Evolutionary conservation across 192 early-diverging fungal species (phyloP).

Genomic region (Coemansia erecta): DNA sequence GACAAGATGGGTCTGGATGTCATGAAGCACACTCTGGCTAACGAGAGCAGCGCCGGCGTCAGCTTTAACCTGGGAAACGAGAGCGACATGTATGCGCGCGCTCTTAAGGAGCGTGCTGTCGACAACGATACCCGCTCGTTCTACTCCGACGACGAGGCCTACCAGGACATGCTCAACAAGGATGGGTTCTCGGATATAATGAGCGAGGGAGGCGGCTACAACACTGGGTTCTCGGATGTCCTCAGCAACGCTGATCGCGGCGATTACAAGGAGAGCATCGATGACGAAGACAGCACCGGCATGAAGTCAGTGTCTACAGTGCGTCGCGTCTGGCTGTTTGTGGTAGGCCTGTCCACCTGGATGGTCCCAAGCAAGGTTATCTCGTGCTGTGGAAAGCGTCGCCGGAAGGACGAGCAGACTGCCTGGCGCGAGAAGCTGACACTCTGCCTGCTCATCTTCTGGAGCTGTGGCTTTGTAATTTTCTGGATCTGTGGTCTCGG

Average conservation of each 20-base stretch:
- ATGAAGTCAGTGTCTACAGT: slow-evolving; percentile 55
- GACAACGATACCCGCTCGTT: slow-evolving; percentile 52
- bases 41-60: slow-evolving; percentile 13
- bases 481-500: slow-evolving; percentile 81
- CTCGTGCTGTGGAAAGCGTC: slow-evolving; percentile 68
- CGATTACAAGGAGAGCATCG: slow-evolving; percentile 18
- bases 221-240: slow-evolving; percentile 46
- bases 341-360: slow-evolving; percentile 61
- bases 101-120: slow-evolving; percentile 21
- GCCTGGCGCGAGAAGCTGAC: slow-evolving; percentile 98
- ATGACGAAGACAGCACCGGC: slow-evolving; percentile 42
- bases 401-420: slow-evolving; percentile 71
- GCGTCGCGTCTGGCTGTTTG: slow-evolving; percentile 75
- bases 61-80: slow-evolving; percentile 32
- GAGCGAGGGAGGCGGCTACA: slow-evolving; percentile 37
- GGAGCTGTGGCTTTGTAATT: slow-evolving; percentile 72
- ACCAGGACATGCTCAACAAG: slow-evolving; percentile 44
- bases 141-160: slow-evolving; percentile 52
- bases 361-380: slow-evolving; percentile 73
- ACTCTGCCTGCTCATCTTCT: slow-evolving; percentile 75
- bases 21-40: slow-evolving; percentile 3
- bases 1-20: slow-evolving; percentile 31
- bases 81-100: slow-evolving; percentile 25
- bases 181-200: slow-evolving; percentile 51
- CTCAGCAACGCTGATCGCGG: slow-evolving; percentile 26